A percentile compares a stretch with the other conserved stretches of the same genome.
Conservation (phyloP, 495 filamentous ascomycete genomes). For the Aspergillus panamensis region DNA sequence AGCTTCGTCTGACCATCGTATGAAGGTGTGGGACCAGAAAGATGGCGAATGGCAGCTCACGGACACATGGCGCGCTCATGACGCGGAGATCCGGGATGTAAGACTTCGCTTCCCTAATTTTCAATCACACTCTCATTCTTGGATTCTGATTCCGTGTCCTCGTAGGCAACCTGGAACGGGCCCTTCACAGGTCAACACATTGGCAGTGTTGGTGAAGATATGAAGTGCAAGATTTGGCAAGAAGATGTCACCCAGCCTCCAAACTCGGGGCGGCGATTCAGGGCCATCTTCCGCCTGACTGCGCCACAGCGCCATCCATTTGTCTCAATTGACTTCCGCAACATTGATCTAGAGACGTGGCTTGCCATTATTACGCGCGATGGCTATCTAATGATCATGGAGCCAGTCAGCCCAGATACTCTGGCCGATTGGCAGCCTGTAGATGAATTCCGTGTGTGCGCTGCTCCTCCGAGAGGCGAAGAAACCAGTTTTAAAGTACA, state of each 20-base stretch:
- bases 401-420: slow-evolving; percentile 82
- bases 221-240: slow-evolving; percentile 83
- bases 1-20: slow-evolving; percentile 85
- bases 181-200: slow-evolving; percentile 60
- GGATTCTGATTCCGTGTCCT: slow-evolving; percentile 13
- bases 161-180: slow-evolving; percentile 75
- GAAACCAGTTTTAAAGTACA: slow-evolving; percentile 82
- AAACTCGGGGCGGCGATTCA: slow-evolving; percentile 73
- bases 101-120: slow-evolving; percentile 20
- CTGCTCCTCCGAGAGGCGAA: slow-evolving; percentile 62
- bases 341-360: slow-evolving; percentile 69
- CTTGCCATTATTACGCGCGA: slow-evolving; percentile 79
- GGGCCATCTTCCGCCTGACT: slow-evolving; percentile 53
- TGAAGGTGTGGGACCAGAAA: slow-evolving; percentile 87
- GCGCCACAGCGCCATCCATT: slow-evolving; percentile 59
- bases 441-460: slow-evolving; percentile 64
- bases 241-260: slow-evolving; percentile 75
- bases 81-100: slow-evolving; percentile 87
- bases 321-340: slow-evolving; percentile 77
- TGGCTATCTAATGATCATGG: slow-evolving; percentile 73
- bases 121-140: slow-evolving; percentile 1
- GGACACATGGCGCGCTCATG: slow-evolving; percentile 89
- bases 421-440: slow-evolving; percentile 70
- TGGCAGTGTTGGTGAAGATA: slow-evolving; percentile 76
- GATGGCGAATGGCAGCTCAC: slow-evolving; percentile 73